Evolutionary conservation across 208 protist genomes (phyloP).

Genomic region (Acanthamoeba triangularis): DNA sequence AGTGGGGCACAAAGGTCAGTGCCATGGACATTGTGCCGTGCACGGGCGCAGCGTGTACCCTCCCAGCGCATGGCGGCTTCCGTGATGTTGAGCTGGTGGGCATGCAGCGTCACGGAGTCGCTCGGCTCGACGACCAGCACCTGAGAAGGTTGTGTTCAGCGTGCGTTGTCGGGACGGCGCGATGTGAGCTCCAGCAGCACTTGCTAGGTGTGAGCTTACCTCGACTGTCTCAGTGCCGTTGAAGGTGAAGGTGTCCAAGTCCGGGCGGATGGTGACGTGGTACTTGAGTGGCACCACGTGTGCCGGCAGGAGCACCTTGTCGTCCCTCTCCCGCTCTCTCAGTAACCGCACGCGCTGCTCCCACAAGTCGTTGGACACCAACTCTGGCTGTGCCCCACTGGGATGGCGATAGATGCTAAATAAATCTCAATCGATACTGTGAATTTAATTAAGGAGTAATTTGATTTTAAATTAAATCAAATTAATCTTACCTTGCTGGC

Average conservation of each 20-base stretch:
- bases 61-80: neutral
- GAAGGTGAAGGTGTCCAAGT: slow-evolving; percentile 70
- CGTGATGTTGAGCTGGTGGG: slow-evolving; percentile 9
- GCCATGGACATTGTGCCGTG: neutral
- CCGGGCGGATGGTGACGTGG: slow-evolving; percentile 8
- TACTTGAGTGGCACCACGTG: slow-evolving; percentile 72
- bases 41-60: neutral
- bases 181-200: neutral
- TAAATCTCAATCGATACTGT: neutral
- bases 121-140: neutral
- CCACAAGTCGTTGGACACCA: slow-evolving; percentile 14
- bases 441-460: no score
- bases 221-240: slow-evolving; percentile 47
- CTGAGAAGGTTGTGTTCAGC: neutral
- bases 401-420: neutral
- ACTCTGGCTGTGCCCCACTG: neutral
- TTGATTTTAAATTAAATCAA: neutral
- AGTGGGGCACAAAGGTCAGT: neutral
- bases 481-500: neutral
- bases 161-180: neutral
- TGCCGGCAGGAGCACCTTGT: slow-evolving; percentile 64
- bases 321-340: slow-evolving; percentile 46
- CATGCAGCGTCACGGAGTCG: neutral
- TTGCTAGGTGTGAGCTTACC: neutral
- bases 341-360: neutral